Percentiles rank a stretch among this genome's conserved stretches.
These are phyloP conservation scores for Aegilops speltoides DNA, from an alignment of 176 grass and related monocot species.

Conservation along the genomic window DNA sequence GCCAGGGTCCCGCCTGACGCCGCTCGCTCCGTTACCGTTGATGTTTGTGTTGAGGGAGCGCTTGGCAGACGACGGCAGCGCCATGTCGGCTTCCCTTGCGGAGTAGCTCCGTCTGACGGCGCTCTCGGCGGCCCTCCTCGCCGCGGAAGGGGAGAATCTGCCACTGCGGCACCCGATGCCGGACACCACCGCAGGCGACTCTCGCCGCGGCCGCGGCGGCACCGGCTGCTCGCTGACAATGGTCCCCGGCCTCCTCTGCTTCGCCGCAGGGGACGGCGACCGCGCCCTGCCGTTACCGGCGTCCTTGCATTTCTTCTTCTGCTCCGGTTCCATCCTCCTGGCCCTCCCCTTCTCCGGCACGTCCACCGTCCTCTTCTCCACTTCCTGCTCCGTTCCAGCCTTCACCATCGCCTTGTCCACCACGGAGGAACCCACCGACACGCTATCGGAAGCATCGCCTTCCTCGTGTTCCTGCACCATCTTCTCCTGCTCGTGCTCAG, in stretches of 20 bases:
- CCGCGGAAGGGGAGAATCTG: slow-evolving; percentile 42
- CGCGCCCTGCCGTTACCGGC: neutral
- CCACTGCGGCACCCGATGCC: slow-evolving; percentile 57
- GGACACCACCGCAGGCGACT: slow-evolving; percentile 43
- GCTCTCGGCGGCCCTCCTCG: slow-evolving; percentile 40
- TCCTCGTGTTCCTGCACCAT: neutral
- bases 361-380: slow-evolving; percentile 6
- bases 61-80: slow-evolving; percentile 25
- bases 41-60: slow-evolving; percentile 16
- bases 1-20: slow-evolving; percentile 28
- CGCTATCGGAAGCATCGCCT: slow-evolving; percentile 23
- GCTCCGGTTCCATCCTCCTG: neutral
- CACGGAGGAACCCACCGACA: slow-evolving; percentile 5
- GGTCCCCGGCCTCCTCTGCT: slow-evolving; percentile 10
- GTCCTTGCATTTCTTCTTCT: slow-evolving; percentile 15
- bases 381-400: neutral
- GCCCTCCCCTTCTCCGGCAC: neutral
- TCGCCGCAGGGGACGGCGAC: slow-evolving; percentile 37
- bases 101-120: slow-evolving; percentile 36
- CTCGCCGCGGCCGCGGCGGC: slow-evolving; percentile 5
- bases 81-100: slow-evolving; percentile 45
- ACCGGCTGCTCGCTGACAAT: neutral
- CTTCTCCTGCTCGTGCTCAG: slow-evolving; percentile 18
- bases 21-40: neutral
- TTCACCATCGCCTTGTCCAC: slow-evolving; percentile 8